phyloP scores from a whole-genome alignment of 2,329 filamentous ascomycete genomes.

The Fusarium sp. region DNA sequence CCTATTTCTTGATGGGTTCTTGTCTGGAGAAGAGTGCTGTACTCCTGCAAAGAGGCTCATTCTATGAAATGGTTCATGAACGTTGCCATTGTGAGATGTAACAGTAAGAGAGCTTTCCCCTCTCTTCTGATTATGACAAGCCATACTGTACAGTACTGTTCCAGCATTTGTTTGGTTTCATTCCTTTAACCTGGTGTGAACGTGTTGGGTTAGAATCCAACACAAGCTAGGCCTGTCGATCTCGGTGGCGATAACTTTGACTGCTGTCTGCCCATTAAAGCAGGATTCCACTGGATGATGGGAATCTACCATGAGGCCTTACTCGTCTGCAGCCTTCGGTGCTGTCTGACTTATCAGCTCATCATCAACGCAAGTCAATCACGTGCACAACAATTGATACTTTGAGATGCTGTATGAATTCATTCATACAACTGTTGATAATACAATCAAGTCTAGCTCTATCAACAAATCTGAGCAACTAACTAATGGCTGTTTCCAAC shows the following conservation, averaged over 20 bases:
- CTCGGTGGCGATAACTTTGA: slow-evolving; percentile 40
- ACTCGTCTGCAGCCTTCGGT: background rate
- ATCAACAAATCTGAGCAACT: slow-evolving; percentile 1
- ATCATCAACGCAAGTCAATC: background rate
- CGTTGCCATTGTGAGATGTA: background rate
- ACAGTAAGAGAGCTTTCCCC: slow-evolving; percentile 2
- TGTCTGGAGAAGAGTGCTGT: background rate
- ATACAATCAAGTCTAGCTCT: slow-evolving; percentile 29
- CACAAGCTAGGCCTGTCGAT: slow-evolving; percentile 45
- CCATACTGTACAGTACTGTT: slow-evolving; percentile 2
- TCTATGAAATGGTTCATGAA: background rate
- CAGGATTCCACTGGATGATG: slow-evolving; percentile 3
- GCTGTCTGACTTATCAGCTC: background rate
- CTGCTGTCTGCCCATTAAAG: background rate
- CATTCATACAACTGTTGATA: slow-evolving; percentile 8
- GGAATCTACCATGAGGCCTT: background rate
- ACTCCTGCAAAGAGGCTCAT: slow-evolving; percentile 2
- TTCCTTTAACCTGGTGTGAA: slow-evolving; percentile 16
- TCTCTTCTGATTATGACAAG: slow-evolving; percentile 6
- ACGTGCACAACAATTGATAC: background rate
- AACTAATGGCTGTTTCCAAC: slow-evolving; percentile 1
- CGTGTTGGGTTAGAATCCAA: slow-evolving; percentile 29
- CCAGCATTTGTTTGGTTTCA: slow-evolving; percentile 14
- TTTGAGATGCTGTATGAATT: background rate
- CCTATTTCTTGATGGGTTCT: background rate